phyloP scores from a whole-genome alignment of 1,284 basidiomycete species.

The Malassezia equina region DNA sequence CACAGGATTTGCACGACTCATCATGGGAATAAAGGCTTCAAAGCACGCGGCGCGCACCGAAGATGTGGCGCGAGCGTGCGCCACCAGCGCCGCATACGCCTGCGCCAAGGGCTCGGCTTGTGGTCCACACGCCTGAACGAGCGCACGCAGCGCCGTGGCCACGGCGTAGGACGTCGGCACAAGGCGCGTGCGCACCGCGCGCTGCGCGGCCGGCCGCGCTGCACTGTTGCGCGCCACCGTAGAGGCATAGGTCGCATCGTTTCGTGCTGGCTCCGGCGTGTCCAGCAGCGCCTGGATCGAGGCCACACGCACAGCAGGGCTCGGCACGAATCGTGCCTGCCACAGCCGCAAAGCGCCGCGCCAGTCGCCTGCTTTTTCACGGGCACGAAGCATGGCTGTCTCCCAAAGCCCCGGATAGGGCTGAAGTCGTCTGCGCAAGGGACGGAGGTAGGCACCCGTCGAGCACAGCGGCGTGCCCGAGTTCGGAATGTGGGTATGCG shows the following conservation, averaged over 20 bases:
- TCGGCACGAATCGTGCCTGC: conserved; percentile 11
- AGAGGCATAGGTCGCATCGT: not conserved
- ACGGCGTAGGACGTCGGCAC: conserved; percentile 1
- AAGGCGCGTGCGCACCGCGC: not conserved
- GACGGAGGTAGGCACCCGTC: conserved; percentile 11
- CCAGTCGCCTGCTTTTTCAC: conserved; percentile 9
- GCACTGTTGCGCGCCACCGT: conserved; percentile 5
- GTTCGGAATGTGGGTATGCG: not conserved
- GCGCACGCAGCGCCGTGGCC: conserved; percentile 7
- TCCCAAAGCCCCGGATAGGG: conserved; percentile 7
- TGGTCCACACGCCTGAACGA: conserved; percentile 5
- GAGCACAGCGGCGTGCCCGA: not conserved
- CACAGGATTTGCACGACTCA: conserved; percentile 4
- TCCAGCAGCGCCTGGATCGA: conserved; percentile 1
- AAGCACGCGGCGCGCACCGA: conserved; percentile 5
- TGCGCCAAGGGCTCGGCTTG: not conserved
- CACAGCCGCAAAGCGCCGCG: conserved; percentile 12
- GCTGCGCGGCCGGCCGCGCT: not conserved
- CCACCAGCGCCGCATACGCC: not conserved
- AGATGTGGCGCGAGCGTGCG: not conserved
- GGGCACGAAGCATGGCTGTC: conserved; percentile 14
- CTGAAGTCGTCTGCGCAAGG: conserved; percentile 3
- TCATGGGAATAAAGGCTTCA: conserved; percentile 11
- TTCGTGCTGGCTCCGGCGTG: not conserved
- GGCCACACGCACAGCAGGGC: not conserved